These are phyloP conservation scores for Croton setiger DNA, from an alignment of 441 rosid species.

Conservation along the genomic window DNA sequence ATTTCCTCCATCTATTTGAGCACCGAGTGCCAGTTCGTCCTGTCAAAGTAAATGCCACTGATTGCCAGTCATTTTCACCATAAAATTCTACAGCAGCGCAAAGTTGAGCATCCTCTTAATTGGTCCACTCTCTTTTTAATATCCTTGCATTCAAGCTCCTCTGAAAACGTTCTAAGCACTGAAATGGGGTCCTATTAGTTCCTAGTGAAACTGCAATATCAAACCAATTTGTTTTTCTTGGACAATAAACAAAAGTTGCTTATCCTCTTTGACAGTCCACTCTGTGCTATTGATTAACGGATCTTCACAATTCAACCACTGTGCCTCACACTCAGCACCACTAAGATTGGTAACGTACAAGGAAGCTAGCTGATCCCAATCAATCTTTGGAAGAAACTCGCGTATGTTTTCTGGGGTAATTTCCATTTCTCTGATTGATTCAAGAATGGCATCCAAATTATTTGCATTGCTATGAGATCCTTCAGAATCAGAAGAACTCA, in stretches of 20 bases:
- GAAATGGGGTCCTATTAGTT: conserved; percentile 82
- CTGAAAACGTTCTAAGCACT: conserved; percentile 80
- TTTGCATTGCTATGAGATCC: conserved; percentile 35
- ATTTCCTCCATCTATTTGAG: conserved; percentile 87
- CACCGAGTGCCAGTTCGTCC: conserved; percentile 89
- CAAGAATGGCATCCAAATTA: conserved; percentile 45
- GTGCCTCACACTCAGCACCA: conserved; percentile 90
- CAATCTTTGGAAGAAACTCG: conserved; percentile 76
- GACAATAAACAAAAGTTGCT: conserved; percentile 48
- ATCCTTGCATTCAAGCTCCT: conserved; percentile 74
- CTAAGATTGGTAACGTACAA: conserved; percentile 48
- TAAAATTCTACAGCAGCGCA: conserved; percentile 55
- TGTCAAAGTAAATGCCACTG: conserved; percentile 61
- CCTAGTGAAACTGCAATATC: conserved; percentile 64
- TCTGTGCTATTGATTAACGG: conserved; percentile 57
- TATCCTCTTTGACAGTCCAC: conserved; percentile 80
- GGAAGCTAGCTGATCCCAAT: conserved; percentile 82
- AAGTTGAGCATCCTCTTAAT: conserved; percentile 82
- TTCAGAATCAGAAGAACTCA: conserved; percentile 43
- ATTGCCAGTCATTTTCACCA: conserved; percentile 82
- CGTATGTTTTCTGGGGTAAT: conserved; percentile 65
- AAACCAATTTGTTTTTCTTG: conserved; percentile 69
- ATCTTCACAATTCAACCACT: conserved; percentile 84
- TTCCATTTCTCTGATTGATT: conserved; percentile 61
- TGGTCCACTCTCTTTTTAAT: conserved; percentile 70